Evolutionary conservation across 768 basidiomycete species (phyloP).

Genomic region (Trametes punicea): DNA sequence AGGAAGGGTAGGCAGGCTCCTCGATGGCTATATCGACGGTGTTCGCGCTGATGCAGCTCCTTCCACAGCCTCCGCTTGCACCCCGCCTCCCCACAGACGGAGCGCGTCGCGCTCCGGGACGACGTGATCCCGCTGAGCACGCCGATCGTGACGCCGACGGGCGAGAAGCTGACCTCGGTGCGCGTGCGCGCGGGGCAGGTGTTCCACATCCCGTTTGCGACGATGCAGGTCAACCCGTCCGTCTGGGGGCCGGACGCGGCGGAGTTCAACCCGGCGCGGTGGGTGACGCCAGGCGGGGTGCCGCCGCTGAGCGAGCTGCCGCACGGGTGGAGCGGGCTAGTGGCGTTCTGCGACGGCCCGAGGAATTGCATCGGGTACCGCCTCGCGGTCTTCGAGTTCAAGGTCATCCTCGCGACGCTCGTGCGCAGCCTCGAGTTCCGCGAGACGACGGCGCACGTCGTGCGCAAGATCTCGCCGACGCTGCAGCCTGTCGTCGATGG

Average conservation of each 20-base stretch:
- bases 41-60: too few relatives aligned
- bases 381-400: slow-evolving; percentile 39
- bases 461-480: slow-evolving; percentile 33
- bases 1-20: slow-evolving; percentile 31
- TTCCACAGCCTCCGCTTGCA: slow-evolving; percentile 38
- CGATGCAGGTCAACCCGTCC: slow-evolving; percentile 32
- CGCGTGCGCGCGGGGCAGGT: slow-evolving; percentile 38
- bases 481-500: slow-evolving; percentile 36
- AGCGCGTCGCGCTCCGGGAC: slow-evolving; percentile 39
- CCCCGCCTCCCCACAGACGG: slow-evolving; percentile 38
- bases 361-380: slow-evolving; percentile 41
- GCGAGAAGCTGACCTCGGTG: slow-evolving; percentile 28
- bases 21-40: too few relatives aligned
- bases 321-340: slow-evolving; percentile 36
- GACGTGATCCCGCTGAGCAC: slow-evolving; percentile 41
- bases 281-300: slow-evolving; percentile 32
- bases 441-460: slow-evolving; percentile 33
- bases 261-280: slow-evolving; percentile 39
- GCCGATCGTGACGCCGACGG: slow-evolving; percentile 32
- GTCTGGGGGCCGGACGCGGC: slow-evolving; percentile 38
- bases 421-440: slow-evolving; percentile 36
- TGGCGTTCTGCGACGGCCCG: slow-evolving; percentile 42
- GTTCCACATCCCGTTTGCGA: slow-evolving; percentile 29
- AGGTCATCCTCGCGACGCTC: slow-evolving; percentile 37
- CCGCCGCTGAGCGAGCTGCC: slow-evolving; percentile 31